A percentile compares a stretch with the other conserved stretches of the same genome.
Conservation (phyloP, 805 yeast genomes). For the Yarrowia yakushimensis region DNA sequence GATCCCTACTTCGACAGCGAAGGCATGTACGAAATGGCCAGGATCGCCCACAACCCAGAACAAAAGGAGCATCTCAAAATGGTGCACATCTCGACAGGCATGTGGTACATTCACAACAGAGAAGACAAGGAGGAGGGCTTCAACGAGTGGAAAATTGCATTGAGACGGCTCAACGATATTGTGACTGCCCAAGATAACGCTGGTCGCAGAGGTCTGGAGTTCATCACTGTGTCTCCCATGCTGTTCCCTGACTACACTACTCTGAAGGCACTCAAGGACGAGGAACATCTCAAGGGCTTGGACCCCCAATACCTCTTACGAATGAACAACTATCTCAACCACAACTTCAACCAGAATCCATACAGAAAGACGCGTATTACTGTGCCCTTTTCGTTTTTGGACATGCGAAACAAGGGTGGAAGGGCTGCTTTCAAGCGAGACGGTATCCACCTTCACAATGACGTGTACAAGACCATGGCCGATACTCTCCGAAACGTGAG, state of each 20-base stretch:
- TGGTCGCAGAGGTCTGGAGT: conserved; percentile 26
- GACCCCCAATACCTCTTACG: neutral
- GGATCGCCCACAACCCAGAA: neutral
- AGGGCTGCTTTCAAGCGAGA: conserved; percentile 25
- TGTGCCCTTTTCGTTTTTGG: conserved; percentile 29
- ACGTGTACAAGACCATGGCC: conserved; percentile 30
- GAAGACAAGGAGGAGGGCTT: conserved; percentile 27
- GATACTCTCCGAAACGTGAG: conserved; percentile 30
- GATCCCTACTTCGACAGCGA: neutral
- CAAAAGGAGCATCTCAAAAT: neutral
- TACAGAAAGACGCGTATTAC: conserved; percentile 27
- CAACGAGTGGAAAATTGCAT: conserved; percentile 13
- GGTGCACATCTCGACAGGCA: conserved; percentile 10
- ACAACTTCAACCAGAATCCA: conserved; percentile 23
- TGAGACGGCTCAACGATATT: conserved; percentile 17
- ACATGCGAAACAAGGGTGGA: conserved; percentile 27
- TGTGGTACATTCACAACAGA: conserved; percentile 28
- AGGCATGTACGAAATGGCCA: neutral
- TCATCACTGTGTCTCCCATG: conserved; percentile 29
- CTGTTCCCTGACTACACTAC: neutral
- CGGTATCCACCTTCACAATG: conserved; percentile 29
- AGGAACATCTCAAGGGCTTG: neutral
- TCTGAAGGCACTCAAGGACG: neutral
- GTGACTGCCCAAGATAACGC: neutral
- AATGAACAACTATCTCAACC: conserved; percentile 12